These are phyloP conservation scores for Phytophthora pini DNA, from an alignment of 352 stramenopile genomes.

Conservation along the genomic window DNA sequence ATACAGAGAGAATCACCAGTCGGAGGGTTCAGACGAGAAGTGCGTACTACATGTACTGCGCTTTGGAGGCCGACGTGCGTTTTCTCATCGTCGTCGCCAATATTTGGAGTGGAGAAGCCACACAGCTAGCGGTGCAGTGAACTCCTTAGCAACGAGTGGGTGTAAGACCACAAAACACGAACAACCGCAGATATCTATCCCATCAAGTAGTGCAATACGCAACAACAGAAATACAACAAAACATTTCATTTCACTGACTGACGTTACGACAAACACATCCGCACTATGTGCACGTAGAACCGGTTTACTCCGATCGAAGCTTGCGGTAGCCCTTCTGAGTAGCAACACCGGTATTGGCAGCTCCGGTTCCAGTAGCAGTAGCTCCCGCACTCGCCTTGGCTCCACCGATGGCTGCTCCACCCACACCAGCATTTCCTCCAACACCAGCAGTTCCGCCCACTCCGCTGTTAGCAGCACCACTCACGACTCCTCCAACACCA, in stretches of 20 bases:
- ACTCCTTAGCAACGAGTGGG: slow-evolving; percentile 29
- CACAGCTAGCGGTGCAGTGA: slow-evolving; percentile 9
- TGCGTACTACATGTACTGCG: not conserved
- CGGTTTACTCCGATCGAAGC: slow-evolving; percentile 10
- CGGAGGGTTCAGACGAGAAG: not conserved
- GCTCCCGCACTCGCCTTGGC: not conserved
- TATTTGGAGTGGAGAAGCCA: slow-evolving; percentile 26
- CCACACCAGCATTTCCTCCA: not conserved
- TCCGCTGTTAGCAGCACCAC: not conserved
- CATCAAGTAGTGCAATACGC: too few relatives aligned
- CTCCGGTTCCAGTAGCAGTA: not conserved
- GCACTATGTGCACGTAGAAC: too few relatives aligned
- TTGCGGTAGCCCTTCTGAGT: slow-evolving; percentile 20
- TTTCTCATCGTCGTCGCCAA: slow-evolving; percentile 18
- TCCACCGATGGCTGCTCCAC: not conserved
- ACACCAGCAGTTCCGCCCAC: not conserved
- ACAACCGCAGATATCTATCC: not conserved
- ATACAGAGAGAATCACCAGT: not conserved
- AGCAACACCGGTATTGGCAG: not conserved
- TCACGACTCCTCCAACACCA: not conserved
- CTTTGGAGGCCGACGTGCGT: slow-evolving; percentile 2
- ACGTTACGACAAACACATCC: too few relatives aligned
- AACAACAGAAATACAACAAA: too few relatives aligned
- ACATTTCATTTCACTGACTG: too few relatives aligned
- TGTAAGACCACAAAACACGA: slow-evolving; percentile 5